These are phyloP conservation scores for Aegle marmelos DNA, from an alignment of 345 rosid genomes.

Conservation along the genomic window DNA sequence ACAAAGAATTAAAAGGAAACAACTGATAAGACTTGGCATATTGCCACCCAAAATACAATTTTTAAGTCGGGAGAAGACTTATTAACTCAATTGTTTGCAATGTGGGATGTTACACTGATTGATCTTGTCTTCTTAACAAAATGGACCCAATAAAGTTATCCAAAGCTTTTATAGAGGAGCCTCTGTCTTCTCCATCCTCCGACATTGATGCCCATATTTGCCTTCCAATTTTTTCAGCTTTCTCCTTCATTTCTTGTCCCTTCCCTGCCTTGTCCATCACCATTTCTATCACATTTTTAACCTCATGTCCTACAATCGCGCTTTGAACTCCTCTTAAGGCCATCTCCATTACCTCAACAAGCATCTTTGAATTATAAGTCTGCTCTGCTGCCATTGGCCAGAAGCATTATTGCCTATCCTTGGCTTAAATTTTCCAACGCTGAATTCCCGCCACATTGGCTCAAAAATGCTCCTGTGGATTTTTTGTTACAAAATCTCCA, in stretches of 20 bases:
- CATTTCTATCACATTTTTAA: conserved; percentile 34
- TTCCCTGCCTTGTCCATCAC: conserved; percentile 34
- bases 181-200: conserved; percentile 25
- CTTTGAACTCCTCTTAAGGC: conserved; percentile 35
- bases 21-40: too few species aligned
- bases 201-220: conserved; percentile 23
- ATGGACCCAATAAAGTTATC: conserved; percentile 28
- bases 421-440: conserved; percentile 52
- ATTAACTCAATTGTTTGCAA: too few species aligned
- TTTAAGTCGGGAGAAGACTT: too few species aligned
- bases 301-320: conserved; percentile 5
- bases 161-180: conserved; percentile 35
- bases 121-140: neutral
- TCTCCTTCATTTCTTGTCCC: conserved; percentile 41
- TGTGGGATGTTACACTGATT: neutral
- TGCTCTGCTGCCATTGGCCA: conserved; percentile 62
- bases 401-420: conserved; percentile 46
- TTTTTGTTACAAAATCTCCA: conserved; percentile 42
- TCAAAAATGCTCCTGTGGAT: conserved; percentile 45
- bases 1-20: too few species aligned
- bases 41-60: too few species aligned
- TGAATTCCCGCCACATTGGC: conserved; percentile 64
- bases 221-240: conserved; percentile 26
- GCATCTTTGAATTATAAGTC: conserved; percentile 43
- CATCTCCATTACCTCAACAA: conserved; percentile 52